Evolutionary conservation across 2,329 filamentous ascomycete genomes (phyloP), one percentile per base, ranked within the genome.

Genomic region (Pseudogymnoascus sp.): DNA sequence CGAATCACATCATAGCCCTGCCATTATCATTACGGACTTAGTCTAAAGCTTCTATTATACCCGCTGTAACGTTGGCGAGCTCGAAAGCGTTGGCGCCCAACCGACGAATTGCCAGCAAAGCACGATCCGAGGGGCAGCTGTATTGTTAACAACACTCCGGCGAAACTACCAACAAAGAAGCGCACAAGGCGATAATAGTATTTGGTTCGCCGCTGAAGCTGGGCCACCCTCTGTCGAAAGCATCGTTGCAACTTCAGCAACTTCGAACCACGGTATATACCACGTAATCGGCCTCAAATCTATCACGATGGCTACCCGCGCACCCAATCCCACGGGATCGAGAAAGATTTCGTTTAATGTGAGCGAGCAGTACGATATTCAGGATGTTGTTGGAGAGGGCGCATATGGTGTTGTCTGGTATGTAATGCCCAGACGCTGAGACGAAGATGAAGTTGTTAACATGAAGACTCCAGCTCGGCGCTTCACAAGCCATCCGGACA

Each of bases 331-430:
- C 23, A 77, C 82, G 72, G 84, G 84, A 71, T 88, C 86, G 71
- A 85, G 94, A 75, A 99, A 97, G 84, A 99, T 99, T 76, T 97
- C 92, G 63, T 99, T 99, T 87, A 99, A 99, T 74, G 94, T 99
- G 67, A 97, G 92, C 73, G 94, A 99, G 77, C 94, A 99, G 77
- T 99, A 99, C 75, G 94, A 99, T 74, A 99, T 99, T 69, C 93
- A 97, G 76, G 94, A 99, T 87, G 94, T 99, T 59, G 95, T 99
- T 65, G 94, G 94, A 70, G 94, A 99, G 78, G 94, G 94, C 73
- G 94, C 94, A 68, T 99, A 99, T 74, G 94, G 94, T 76, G 93
- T 99, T 68, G 94, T 99, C 69, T 97, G 94, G 92, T 97, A 84
- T 76, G 89, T 79, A 42, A 42, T 47, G 25, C 7, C 25, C 18